A percentile compares a stretch with the other conserved stretches of the same genome.
Conservation (phyloP, 805 yeast species). For the Yamadazyma insecticola region DNA sequence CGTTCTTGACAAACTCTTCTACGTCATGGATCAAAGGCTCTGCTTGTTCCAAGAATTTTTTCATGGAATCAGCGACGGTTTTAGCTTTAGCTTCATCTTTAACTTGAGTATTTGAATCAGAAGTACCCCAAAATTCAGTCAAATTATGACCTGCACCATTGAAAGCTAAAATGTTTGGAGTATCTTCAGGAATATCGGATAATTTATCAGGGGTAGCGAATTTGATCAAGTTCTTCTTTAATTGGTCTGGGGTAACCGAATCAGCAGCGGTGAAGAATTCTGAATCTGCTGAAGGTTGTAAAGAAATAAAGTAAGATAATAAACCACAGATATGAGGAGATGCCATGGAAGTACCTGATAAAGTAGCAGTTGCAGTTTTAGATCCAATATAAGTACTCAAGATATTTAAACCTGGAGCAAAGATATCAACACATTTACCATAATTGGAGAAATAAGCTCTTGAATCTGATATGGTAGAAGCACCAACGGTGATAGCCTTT, state of each 20-base stretch:
- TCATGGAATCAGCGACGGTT: too few relatives aligned
- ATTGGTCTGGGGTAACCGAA: slow-evolving; percentile 63
- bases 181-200: slow-evolving; percentile 61
- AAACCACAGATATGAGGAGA: slow-evolving; percentile 95
- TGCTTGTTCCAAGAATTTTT: too few relatives aligned
- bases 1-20: too few relatives aligned
- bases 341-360: slow-evolving; percentile 98
- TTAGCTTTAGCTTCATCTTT: too few relatives aligned
- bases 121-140: slow-evolving; percentile 55
- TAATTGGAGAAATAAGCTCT: slow-evolving; percentile 95
- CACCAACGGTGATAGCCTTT: slow-evolving; percentile 89
- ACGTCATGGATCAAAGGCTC: too few relatives aligned
- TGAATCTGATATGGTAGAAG: slow-evolving; percentile 79
- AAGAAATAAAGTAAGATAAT: slow-evolving; percentile 80
- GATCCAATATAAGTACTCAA: slow-evolving; percentile 82
- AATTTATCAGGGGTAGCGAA: slow-evolving; percentile 60
- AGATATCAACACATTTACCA: slow-evolving; percentile 93
- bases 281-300: slow-evolving; percentile 72
- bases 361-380: slow-evolving; percentile 67
- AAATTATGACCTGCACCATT: slow-evolving; percentile 79
- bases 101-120: too few relatives aligned
- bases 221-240: slow-evolving; percentile 70
- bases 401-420: slow-evolving; percentile 93
- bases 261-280: slow-evolving; percentile 53
- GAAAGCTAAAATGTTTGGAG: slow-evolving; percentile 73